Base-by-base conservation (phyloP, 2,329 filamentous ascomycete species). In the Berkeleyomyces basicola region DNA sequence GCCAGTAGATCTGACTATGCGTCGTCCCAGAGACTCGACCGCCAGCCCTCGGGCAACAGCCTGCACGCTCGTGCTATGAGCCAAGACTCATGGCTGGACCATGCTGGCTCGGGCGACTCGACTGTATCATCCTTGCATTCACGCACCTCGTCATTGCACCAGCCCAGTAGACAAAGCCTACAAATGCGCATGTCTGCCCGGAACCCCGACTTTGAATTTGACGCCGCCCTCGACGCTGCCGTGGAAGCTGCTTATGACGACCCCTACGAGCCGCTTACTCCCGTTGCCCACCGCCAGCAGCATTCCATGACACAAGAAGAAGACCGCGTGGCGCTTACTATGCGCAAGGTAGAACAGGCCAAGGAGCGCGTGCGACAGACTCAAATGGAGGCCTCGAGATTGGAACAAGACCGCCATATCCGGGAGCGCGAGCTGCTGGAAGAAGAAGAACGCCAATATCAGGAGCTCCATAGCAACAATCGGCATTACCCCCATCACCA, bases 221-320 rank as follows among this genome's bases (percentile, higher is more conserved):
- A 96, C 73, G 90, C 90, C 7, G 93, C 93, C 3, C 78, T 97
- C 51, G 92, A 97, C 74, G 92, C 91, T 33, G 93, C 93, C 11
- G 91, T 97, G 7, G 93, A 97, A 72, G 92, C 92, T 59, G 93
- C 92, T 4, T 99, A 97, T 71, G 87, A 96, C 71, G 90, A 96
- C 66, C 88, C 88, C 0, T 88, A 90, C 66, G 90, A 96, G 70
- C 87, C 87, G 3, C 83, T 81, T 71, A 78, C 79, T 16, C 72
- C 78, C 5, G 74, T 64, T 10, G 55, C 55, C 16, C 46, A 57
- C 76, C 33, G 73, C 77, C n/a, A 67, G 63, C 70, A 74, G 55
- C 70, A 72, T 33, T 69, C 74, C 43, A 71, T 76, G 57, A 72
- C 74, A 46, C 69, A 71, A 2, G 73, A 70, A n/a, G 71, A 76